Evolutionary conservation across 208 protist species (phyloP).

Genomic region (Phytomonas sp.): DNA sequence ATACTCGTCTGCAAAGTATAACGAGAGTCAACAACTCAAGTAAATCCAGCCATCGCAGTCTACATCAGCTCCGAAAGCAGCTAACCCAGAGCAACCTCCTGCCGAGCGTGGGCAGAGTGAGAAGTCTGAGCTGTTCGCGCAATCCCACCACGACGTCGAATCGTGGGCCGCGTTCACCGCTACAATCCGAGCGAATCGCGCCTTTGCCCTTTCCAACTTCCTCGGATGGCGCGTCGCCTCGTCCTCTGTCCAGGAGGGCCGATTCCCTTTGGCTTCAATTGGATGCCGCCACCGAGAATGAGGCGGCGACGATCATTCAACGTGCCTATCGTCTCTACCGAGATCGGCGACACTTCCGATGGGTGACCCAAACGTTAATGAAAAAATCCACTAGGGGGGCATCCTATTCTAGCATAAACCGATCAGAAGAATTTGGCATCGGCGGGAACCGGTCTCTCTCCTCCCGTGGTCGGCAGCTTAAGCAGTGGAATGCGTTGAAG

Average conservation of each 20-base stretch:
- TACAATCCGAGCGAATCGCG: too few relatives aligned
- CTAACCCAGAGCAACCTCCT: too few relatives aligned
- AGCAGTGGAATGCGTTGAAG: too few relatives aligned
- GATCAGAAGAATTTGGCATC: too few relatives aligned
- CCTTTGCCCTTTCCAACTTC: too few relatives aligned
- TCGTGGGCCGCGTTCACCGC: too few relatives aligned
- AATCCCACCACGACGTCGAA: background rate
- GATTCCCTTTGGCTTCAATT: background rate
- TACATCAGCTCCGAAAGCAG: too few relatives aligned
- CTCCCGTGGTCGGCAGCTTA: background rate
- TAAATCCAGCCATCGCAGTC: background rate
- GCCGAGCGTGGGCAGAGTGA: too few relatives aligned
- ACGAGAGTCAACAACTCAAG: too few relatives aligned
- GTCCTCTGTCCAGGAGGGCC: too few relatives aligned
- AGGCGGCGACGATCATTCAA: slow-evolving; percentile 63
- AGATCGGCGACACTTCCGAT: slow-evolving; percentile 20
- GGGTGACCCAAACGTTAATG: slow-evolving; percentile 12
- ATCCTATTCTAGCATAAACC: background rate
- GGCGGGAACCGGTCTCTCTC: background rate
- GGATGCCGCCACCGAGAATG: slow-evolving; percentile 18
- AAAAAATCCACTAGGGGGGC: background rate
- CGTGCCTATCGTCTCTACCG: slow-evolving; percentile 31
- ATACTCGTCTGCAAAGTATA: background rate
- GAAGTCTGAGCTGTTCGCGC: too few relatives aligned
- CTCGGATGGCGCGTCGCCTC: background rate